Conservation (phyloP, 768 basidiomycete species). For the Pisolithus sp. region DNA sequence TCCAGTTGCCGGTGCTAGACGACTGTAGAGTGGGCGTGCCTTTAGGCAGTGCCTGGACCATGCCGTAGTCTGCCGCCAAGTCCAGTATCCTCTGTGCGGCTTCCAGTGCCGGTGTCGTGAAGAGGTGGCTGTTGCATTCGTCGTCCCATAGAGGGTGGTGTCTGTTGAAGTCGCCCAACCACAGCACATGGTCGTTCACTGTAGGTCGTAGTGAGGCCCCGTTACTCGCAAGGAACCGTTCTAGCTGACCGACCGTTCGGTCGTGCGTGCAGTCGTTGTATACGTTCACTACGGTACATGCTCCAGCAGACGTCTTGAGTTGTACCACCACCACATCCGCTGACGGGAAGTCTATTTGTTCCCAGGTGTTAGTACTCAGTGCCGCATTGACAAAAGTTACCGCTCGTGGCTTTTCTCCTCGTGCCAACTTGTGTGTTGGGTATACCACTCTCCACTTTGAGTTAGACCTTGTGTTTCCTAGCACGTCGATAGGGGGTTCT, state of each 20-base stretch:
- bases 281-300: slow-evolving; percentile 10
- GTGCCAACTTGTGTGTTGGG: not conserved
- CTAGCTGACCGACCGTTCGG: not conserved
- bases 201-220: not conserved
- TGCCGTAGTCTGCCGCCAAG: slow-evolving; percentile 14
- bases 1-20: slow-evolving; percentile 23
- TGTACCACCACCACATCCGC: slow-evolving; percentile 18
- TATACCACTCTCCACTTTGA: not conserved
- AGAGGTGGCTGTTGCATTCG: slow-evolving; percentile 14
- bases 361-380: slow-evolving; percentile 17
- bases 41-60: slow-evolving; percentile 31
- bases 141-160: slow-evolving; percentile 30
- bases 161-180: slow-evolving; percentile 27
- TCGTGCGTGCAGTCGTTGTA: slow-evolving; percentile 6
- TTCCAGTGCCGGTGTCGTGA: slow-evolving; percentile 2
- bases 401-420: slow-evolving; percentile 2
- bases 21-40: slow-evolving; percentile 31
- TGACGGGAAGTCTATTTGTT: slow-evolving; percentile 11
- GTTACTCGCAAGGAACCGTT: not conserved
- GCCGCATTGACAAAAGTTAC: slow-evolving; percentile 14
- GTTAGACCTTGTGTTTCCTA: not conserved
- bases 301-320: not conserved
- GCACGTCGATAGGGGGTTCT: not conserved
- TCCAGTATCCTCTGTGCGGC: no score
- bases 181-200: slow-evolving; percentile 9